Conservation (phyloP, 352 stramenopile species). For the Phytopythium chamaehyphon region DNA sequence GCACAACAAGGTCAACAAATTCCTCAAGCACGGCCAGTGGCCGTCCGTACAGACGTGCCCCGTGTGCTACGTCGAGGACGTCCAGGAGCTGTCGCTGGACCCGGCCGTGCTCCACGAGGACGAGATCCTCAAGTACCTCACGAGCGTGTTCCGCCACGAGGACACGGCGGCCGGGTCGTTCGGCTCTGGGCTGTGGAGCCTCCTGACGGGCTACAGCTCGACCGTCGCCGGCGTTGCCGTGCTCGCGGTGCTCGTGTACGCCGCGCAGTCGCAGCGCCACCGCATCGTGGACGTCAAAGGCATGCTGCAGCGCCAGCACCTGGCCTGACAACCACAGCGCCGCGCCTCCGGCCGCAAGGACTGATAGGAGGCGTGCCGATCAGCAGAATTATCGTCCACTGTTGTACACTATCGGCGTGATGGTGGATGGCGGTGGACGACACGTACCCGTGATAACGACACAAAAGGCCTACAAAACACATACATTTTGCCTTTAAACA, state of each 20-base stretch:
- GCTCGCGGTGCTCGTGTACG: conserved; percentile 20
- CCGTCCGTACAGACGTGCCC: conserved; percentile 47
- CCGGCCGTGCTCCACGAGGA: conserved; percentile 38
- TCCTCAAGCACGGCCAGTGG: conserved; percentile 67
- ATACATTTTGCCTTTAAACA: no score
- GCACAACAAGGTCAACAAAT: conserved; percentile 83
- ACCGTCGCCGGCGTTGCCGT: conserved; percentile 26
- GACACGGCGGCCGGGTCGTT: conserved; percentile 46
- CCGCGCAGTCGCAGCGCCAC: conserved; percentile 17
- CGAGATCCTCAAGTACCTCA: conserved; percentile 50
- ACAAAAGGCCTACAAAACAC: no score
- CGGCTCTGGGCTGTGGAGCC: conserved; percentile 36
- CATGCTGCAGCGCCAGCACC: conserved; percentile 14
- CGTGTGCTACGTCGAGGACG: conserved; percentile 55
- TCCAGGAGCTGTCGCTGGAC: conserved; percentile 44
- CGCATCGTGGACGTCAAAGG: conserved; percentile 15
- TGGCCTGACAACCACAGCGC: conserved; percentile 7
- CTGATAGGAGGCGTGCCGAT: no score
- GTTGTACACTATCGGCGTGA: no score
- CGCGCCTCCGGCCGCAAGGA: no score
- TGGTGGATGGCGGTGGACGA: no score
- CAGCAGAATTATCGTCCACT: no score
- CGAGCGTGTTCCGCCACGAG: conserved; percentile 44
- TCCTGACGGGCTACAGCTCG: conserved; percentile 32
- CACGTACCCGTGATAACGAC: no score